Conservation (phyloP, 371 early-diverging fungal genomes). For the Dentiscutata heterogama region DNA sequence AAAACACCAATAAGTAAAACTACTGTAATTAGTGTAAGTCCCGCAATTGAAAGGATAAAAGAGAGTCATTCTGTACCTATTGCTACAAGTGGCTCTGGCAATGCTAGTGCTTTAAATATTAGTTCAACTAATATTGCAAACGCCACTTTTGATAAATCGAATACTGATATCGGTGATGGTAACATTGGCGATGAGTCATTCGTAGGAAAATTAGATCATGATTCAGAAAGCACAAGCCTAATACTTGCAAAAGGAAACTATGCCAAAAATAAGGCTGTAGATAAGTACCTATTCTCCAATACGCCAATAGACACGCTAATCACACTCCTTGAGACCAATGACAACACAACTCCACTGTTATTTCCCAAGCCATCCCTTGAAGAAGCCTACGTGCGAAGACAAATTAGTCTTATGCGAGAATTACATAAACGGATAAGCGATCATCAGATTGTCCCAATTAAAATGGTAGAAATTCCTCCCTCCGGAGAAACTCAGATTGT, state of each 20-base stretch:
- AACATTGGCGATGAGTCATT: neutral
- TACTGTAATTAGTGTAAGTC: neutral
- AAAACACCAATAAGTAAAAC: slow-evolving; percentile 14
- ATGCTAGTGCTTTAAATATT: neutral
- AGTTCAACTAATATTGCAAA: neutral
- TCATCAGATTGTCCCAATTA: slow-evolving; percentile 59
- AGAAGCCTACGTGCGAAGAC: slow-evolving; percentile 81
- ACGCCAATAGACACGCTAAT: slow-evolving; percentile 70
- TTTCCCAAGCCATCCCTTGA: slow-evolving; percentile 79
- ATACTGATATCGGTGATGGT: neutral
- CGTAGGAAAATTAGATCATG: neutral
- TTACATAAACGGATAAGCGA: slow-evolving; percentile 69
- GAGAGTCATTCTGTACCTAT: neutral
- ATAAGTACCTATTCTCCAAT: slow-evolving; percentile 60
- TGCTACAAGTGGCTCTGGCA: neutral
- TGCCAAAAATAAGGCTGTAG: slow-evolving; percentile 33
- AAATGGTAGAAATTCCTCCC: slow-evolving; percentile 75
- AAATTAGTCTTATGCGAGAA: slow-evolving; percentile 77
- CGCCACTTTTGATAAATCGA: too few species aligned
- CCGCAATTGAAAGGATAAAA: slow-evolving; percentile 31
- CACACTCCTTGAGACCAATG: slow-evolving; percentile 63
- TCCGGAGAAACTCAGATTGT: slow-evolving; percentile 77
- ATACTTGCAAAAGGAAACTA: neutral
- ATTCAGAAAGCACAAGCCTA: too few species aligned
- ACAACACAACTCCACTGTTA: slow-evolving; percentile 65